Evolutionary conservation across 495 filamentous ascomycete genomes (phyloP), one percentile per base, ranked within the genome.

Genomic region (Penicillium bovifimosum): DNA sequence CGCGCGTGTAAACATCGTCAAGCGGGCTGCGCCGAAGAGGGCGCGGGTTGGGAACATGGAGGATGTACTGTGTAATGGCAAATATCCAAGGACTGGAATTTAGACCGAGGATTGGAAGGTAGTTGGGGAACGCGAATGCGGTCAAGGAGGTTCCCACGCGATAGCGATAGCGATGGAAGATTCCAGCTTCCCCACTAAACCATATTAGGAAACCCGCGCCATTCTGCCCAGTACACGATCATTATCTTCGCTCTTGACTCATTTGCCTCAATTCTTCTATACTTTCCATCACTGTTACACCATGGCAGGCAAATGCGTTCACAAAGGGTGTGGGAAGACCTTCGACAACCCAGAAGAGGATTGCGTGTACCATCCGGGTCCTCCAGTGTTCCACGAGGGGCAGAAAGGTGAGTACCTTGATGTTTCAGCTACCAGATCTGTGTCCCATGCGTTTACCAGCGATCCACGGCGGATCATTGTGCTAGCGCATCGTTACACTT

Each of bases 331-430:
- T 70, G 88, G 86, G 61, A 99, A 96, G 77, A 66, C 74, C 26
- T 98, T 90, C 72, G 82, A 82, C 43, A 87, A 97, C 68, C 70
- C 82, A 5, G 82, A 91, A 38, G 95, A 96, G 67, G 77, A 84
- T 50, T 99, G 93, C 67, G 74, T 83, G 55, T 96, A 96, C 72
- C 93, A 97, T 74, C 90, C 92, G 42, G 91, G 91, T 35, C 91
- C 90, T 40, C 91, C 91, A 50, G 77, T 95, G 63, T 99, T 99
- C 69, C 93, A 99, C 68, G 93, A 99, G 76, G 93, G 93, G 36
- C 92, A 97, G 72, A 98, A 98, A 85, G 93, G 93, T 96, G 76
- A 64, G 76, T 69, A 71, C 72, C 69, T 68, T 71, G 68, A 50
- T 54, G 59, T 58, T 64, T 46, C 54, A 63, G 49, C 53, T 50